Conservation (phyloP, 2,329 filamentous ascomycete genomes). For the Venturia oleaginea region DNA sequence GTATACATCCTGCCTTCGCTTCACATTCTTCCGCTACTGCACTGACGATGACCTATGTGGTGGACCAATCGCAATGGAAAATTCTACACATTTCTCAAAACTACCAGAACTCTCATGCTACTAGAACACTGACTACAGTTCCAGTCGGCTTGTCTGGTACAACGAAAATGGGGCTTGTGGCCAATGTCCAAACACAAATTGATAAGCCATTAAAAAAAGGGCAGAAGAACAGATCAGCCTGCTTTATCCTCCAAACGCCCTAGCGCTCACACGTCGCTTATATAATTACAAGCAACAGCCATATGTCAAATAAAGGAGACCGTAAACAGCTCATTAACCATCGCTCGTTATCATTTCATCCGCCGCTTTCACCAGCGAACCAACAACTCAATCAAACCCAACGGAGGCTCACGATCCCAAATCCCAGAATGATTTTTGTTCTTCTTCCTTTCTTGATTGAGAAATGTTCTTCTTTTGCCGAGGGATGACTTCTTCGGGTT, state of each 20-base stretch:
- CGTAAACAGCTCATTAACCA: slow-evolving; percentile 7
- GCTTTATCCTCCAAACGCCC: neutral
- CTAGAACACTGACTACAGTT: neutral
- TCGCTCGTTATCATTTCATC: neutral
- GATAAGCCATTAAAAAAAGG: neutral
- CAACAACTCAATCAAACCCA: neutral
- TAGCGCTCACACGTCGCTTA: neutral
- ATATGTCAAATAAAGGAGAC: neutral
- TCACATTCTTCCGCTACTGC: too few species aligned
- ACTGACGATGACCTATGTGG: too few species aligned
- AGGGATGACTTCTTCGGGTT: slow-evolving; percentile 13
- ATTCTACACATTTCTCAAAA: neutral
- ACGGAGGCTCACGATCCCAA: slow-evolving; percentile 17
- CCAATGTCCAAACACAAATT: neutral
- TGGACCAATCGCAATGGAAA: neutral
- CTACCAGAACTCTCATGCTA: neutral
- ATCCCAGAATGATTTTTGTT: slow-evolving; percentile 24
- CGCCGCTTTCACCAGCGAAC: neutral
- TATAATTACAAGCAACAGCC: neutral
- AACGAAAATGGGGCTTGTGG: neutral
- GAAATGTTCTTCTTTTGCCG: slow-evolving; percentile 15
- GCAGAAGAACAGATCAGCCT: neutral
- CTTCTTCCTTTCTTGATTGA: slow-evolving; percentile 16
- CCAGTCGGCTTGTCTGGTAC: neutral
- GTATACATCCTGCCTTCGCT: neutral